Evolutionary conservation across 768 basidiomycete genomes (phyloP).

Genomic region (Tephrocybe sp.): DNA sequence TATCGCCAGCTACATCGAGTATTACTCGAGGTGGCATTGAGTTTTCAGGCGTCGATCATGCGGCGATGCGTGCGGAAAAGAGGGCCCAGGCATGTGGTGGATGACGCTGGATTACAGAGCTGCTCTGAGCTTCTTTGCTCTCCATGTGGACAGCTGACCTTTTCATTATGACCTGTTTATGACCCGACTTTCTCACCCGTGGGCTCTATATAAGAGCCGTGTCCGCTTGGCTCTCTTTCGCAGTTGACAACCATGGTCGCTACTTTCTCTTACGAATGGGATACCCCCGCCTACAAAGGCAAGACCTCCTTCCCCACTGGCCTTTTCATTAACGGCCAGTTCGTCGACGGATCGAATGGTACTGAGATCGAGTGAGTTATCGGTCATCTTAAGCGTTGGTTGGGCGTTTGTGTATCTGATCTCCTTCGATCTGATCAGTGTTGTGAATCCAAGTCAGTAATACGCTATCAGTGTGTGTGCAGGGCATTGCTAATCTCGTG

Average conservation of each 20-base stretch:
- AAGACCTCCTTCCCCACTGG: slow-evolving; percentile 61
- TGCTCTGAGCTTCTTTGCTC: neutral
- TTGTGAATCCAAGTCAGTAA: slow-evolving; percentile 50
- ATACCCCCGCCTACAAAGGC: slow-evolving; percentile 54
- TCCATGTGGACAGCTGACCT: slow-evolving; percentile 3
- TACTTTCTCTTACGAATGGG: slow-evolving; percentile 47
- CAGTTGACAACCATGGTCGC: slow-evolving; percentile 25
- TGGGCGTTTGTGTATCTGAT: slow-evolving; percentile 1
- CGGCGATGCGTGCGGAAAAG: too few relatives aligned
- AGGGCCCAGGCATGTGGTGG: too few relatives aligned
- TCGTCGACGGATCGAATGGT: slow-evolving; percentile 48
- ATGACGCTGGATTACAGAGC: neutral
- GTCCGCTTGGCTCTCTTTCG: neutral
- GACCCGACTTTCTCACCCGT: neutral
- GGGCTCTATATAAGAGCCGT: neutral
- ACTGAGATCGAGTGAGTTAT: slow-evolving; percentile 60
- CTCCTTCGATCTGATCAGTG: slow-evolving; percentile 30
- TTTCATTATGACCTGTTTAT: too few relatives aligned
- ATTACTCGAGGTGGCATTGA: too few relatives aligned
- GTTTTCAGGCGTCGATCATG: too few relatives aligned
- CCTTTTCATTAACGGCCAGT: slow-evolving; percentile 73
- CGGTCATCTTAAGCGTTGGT: neutral
- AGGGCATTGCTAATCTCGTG: slow-evolving; percentile 10
- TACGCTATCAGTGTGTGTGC: neutral
- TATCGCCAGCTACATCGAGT: too few relatives aligned